Evolutionary conservation across 805 yeast genomes (phyloP), one percentile per base, ranked within the genome.

Genomic region (Ogataea salicorniae): DNA sequence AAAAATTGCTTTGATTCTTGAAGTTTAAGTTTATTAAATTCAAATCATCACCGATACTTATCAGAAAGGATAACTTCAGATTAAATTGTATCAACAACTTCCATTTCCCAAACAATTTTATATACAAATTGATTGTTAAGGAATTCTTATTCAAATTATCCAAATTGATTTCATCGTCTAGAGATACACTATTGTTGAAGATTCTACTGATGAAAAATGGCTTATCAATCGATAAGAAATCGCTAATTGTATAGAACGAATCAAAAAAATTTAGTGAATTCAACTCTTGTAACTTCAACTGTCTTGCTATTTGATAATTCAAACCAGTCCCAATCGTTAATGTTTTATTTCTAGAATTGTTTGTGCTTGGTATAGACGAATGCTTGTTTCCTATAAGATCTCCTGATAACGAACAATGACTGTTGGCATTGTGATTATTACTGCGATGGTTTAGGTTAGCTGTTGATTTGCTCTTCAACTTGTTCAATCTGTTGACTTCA

Each of bases 191-290:
- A 6, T 59, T 43, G 3, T 56, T 43, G 18, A 55, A 56, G 1
- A 63, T 52, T 44, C 72, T 68, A 46, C 75, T 70, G 2, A 73
- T 60, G 44, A 67, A 68, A 42, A 70, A 65, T 6, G 69, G 60
- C 2, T 54, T 41, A 11, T 57, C 59, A 0, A 53, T 50, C 14
- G 60, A 46, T 37, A 59, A 46, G 14, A 56, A 55, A 9, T 59
- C 55, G 43, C 68, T 71, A 8, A 73, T 31, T 0, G 75, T 66
- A 39, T 63, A 66, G 49, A 73, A 73, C 1, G 61, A 61, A 39
- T 69, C 67, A 7, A 62, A 52, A 40, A 71, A 62, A 11, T 56
- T 55, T 9, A 48, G 43, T 6, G 50, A 40, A 51, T 66, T 68
- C 17, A 66, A 38, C 1, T 55, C 43, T 43, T 66, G 73, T 11